phyloP scores from a whole-genome alignment of 1,284 basidiomycete genomes.

The Exobasidium rhododendri region DNA sequence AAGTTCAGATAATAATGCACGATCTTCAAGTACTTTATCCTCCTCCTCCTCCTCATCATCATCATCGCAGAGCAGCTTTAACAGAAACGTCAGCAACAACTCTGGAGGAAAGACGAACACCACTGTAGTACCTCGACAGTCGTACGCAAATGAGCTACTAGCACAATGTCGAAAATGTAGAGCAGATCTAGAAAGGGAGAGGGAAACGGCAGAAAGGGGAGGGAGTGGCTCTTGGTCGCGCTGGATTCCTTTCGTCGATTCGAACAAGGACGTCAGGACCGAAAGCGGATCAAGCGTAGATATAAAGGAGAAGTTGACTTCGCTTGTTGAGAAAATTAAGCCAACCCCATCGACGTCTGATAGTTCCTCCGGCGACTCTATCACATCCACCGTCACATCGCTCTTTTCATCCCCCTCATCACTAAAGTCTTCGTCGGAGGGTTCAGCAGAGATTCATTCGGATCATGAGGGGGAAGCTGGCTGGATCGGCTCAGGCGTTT shows the following conservation, averaged over 20 bases:
- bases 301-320: background rate
- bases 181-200: constrained; percentile 39
- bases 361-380: constrained; percentile 22
- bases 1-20: background rate
- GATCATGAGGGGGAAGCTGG: constrained; percentile 48
- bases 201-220: constrained; percentile 11
- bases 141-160: constrained; percentile 51
- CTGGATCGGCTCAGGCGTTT: constrained; percentile 52
- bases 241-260: constrained; percentile 12
- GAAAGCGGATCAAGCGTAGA: background rate
- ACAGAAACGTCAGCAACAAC: background rate
- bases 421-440: background rate
- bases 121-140: constrained; percentile 27
- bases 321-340: background rate
- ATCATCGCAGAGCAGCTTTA: constrained; percentile 8
- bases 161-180: constrained; percentile 45
- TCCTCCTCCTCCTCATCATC: constrained; percentile 16
- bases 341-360: constrained; percentile 13
- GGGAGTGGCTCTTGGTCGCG: background rate
- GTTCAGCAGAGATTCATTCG: constrained; percentile 15
- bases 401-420: background rate
- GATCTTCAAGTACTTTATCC: background rate
- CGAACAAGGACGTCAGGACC: background rate
- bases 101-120: background rate
- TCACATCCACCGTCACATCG: constrained; percentile 21